Percentiles rank a stretch among this genome's conserved stretches.
Evolutionary conservation across 2,329 filamentous ascomycete species (phyloP).

Genomic region (Basipetospora chlamydospora): DNA sequence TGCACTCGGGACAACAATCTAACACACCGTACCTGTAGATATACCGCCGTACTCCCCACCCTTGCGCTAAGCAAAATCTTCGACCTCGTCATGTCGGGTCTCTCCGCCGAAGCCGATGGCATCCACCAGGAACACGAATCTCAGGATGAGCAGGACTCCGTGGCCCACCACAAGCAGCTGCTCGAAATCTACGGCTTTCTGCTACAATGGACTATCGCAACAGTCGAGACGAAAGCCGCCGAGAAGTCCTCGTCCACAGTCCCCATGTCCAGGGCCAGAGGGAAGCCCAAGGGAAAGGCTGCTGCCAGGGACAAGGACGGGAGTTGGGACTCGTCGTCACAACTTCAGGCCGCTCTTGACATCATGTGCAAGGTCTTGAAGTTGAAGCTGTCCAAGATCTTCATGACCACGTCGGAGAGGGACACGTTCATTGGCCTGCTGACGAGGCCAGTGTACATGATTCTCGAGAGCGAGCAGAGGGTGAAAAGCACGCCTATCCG

Average conservation of each 20-base stretch:
- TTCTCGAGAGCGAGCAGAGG: slow-evolving; percentile 85
- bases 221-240: slow-evolving; percentile 84
- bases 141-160: slow-evolving; percentile 71
- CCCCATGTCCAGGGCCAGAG: slow-evolving; percentile 56
- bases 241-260: slow-evolving; percentile 64
- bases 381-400: slow-evolving; percentile 82
- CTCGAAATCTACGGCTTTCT: slow-evolving; percentile 91
- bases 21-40: too few relatives aligned
- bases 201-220: slow-evolving; percentile 86
- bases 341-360: slow-evolving; percentile 79
- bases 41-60: slow-evolving; percentile 62
- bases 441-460: slow-evolving; percentile 82
- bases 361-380: slow-evolving; percentile 94
- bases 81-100: slow-evolving; percentile 73
- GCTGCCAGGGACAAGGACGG: slow-evolving; percentile 48
- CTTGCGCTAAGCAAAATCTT: slow-evolving; percentile 84
- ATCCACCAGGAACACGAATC: slow-evolving; percentile 76
- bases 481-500: slow-evolving; percentile 79
- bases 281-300: slow-evolving; percentile 64
- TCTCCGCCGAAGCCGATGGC: slow-evolving; percentile 73
- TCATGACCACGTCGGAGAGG: slow-evolving; percentile 87
- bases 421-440: slow-evolving; percentile 90
- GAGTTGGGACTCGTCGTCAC: slow-evolving; percentile 75
- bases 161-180: slow-evolving; percentile 77
- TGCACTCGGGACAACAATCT: slow-evolving; percentile 26